phyloP scores from a whole-genome alignment of 225 moss, liverwort and hornwort genomes.

The Polytrichum commune region DNA sequence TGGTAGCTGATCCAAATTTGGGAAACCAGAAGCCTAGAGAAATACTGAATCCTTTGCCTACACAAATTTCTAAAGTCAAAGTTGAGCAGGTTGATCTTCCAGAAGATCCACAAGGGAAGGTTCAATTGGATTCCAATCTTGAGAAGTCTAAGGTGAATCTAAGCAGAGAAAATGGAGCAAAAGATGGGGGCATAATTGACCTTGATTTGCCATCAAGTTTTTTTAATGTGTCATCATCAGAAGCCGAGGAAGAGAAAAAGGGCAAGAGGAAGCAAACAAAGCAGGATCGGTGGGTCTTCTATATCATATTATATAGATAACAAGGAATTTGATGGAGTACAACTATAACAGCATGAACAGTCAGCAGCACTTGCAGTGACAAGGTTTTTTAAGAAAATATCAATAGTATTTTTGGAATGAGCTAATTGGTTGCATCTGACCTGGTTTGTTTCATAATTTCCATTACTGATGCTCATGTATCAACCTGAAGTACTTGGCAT shows the following conservation, averaged over 20 bases:
- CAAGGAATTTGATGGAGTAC: background rate
- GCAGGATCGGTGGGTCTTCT: conserved; percentile 52
- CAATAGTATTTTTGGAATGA: too few species aligned
- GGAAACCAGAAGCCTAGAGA: conserved; percentile 15
- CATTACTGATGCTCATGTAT: too few species aligned
- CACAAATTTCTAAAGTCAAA: conserved; percentile 20
- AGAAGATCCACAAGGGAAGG: conserved; percentile 15
- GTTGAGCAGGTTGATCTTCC: conserved; percentile 25
- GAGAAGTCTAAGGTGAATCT: conserved; percentile 18
- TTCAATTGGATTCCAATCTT: conserved; percentile 12
- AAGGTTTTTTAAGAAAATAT: too few species aligned
- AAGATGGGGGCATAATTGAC: conserved; percentile 13
- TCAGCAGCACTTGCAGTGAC: too few species aligned
- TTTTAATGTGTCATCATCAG: conserved; percentile 34
- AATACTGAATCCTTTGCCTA: conserved; percentile 7
- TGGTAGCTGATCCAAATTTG: conserved; percentile 21
- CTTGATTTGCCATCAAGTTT: conserved; percentile 44
- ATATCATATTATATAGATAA: background rate
- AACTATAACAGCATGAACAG: background rate
- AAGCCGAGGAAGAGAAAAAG: conserved; percentile 35
- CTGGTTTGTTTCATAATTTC: too few species aligned
- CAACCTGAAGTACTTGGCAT: too few species aligned
- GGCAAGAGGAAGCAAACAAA: conserved; percentile 48
- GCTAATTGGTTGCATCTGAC: too few species aligned
- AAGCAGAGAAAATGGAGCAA: conserved; percentile 17